A percentile compares a stretch with the other conserved stretches of the same genome.
Conservation (phyloP, 2,329 filamentous ascomycete species). For the Neocucurbitaria cava region DNA sequence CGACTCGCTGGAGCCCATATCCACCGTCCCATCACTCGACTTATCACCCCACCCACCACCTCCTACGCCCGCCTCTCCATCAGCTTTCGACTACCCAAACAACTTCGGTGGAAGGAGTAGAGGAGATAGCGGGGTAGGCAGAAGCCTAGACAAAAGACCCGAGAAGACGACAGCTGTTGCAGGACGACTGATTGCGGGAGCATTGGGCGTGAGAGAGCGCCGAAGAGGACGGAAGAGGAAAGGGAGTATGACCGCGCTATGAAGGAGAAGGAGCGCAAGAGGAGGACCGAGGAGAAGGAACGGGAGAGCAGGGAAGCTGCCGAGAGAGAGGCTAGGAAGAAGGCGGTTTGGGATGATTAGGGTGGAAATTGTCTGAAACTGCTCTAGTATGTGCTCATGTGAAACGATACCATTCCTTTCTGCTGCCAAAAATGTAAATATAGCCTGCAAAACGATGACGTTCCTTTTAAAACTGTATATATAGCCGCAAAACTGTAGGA, state of each 20-base stretch:
- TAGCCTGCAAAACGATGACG: too few relatives aligned
- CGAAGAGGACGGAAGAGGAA: slow-evolving; percentile 87
- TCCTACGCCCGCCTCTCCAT: slow-evolving; percentile 46
- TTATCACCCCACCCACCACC: slow-evolving; percentile 39
- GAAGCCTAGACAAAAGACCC: slow-evolving; percentile 59
- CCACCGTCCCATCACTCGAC: slow-evolving; percentile 14
- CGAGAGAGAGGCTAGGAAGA: slow-evolving; percentile 75
- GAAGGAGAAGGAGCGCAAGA: slow-evolving; percentile 83
- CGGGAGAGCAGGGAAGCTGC: slow-evolving; percentile 69
- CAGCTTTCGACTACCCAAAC: slow-evolving; percentile 43
- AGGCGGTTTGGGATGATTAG: slow-evolving; percentile 81
- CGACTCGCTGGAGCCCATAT: slow-evolving; percentile 26
- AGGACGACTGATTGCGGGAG: slow-evolving; percentile 85
- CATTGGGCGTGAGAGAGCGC: slow-evolving; percentile 81
- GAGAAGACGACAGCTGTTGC: slow-evolving; percentile 96
- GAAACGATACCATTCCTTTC: neutral
- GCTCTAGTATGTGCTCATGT: neutral
- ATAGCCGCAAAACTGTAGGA: too few relatives aligned
- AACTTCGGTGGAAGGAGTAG: slow-evolving; percentile 21
- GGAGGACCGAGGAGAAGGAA: slow-evolving; percentile 73
- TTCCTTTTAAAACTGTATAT: slow-evolving; percentile 2
- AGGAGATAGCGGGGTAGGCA: slow-evolving; percentile 33
- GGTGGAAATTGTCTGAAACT: too few relatives aligned
- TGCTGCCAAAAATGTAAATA: too few relatives aligned
- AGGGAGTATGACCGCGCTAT: slow-evolving; percentile 82